A percentile compares a stretch with the other conserved stretches of the same genome.
Conservation (phyloP, 257 asterid genomes). For the Solanum neorickii region DNA sequence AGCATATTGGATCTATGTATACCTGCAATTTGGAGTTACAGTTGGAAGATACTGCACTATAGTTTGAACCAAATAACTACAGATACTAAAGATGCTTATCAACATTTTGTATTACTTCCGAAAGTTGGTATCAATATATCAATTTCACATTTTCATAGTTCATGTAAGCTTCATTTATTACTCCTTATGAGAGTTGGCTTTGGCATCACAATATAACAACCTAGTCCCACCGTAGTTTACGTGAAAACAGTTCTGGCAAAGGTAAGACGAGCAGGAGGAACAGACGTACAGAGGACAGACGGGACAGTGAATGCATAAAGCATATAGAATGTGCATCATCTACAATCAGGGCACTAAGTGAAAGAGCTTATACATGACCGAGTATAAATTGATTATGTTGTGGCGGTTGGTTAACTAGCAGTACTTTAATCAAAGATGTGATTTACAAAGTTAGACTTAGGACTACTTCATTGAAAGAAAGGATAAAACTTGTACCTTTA, state of each 20-base stretch:
- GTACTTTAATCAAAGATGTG: not conserved
- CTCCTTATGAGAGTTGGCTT: not conserved
- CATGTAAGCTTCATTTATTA: not conserved
- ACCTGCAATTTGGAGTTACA: not conserved
- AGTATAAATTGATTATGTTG: not conserved
- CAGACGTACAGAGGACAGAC: not conserved
- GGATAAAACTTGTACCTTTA: constrained; percentile 55
- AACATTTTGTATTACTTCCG: not conserved
- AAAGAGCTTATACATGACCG: not conserved
- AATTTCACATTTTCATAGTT: not conserved
- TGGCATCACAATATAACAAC: not conserved
- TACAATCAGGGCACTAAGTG: not conserved
- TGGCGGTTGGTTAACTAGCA: not conserved
- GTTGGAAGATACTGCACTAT: not conserved
- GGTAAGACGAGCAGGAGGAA: not conserved
- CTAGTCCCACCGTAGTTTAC: not conserved
- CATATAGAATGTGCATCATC: not conserved
- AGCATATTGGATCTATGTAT: not conserved
- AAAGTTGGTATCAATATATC: not conserved
- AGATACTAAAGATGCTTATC: not conserved
- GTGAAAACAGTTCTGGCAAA: not conserved
- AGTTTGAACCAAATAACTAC: not conserved
- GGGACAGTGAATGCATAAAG: not conserved
- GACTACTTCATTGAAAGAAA: not conserved
- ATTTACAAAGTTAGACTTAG: not conserved